Evolutionary conservation across 129 eudicot species (phyloP).

Genomic region (Chrysanthemum seticuspe): DNA sequence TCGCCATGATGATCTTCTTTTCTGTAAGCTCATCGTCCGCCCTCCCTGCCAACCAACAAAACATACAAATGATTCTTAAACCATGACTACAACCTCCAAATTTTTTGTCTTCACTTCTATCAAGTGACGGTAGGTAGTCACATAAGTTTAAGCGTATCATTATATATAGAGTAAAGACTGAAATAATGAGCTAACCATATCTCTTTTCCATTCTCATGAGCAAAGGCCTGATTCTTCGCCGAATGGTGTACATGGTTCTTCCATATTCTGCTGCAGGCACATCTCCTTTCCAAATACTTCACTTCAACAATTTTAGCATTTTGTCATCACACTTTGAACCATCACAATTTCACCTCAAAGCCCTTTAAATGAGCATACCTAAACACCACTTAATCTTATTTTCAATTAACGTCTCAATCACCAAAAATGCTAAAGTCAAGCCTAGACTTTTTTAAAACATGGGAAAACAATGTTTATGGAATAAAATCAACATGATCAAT

Average conservation of each 20-base stretch:
- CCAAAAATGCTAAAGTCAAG: too few species aligned
- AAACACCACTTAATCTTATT: too few species aligned
- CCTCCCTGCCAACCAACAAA: conserved; percentile 52
- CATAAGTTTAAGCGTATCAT: not conserved
- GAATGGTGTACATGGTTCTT: conserved; percentile 91
- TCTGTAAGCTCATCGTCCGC: conserved; percentile 57
- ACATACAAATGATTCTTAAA: not conserved
- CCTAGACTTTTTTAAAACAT: too few species aligned
- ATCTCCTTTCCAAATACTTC: conserved; percentile 93
- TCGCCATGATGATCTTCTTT: conserved; percentile 79
- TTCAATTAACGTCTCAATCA: too few species aligned
- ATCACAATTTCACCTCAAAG: not conserved
- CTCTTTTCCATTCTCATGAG: conserved; percentile 87
- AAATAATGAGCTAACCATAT: conserved; percentile 46
- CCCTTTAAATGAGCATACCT: too few species aligned
- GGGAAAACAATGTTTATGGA: too few species aligned
- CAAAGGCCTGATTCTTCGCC: conserved; percentile 82
- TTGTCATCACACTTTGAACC: conserved; percentile 20
- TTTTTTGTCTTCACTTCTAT: conserved; percentile 3
- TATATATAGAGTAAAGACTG: not conserved
- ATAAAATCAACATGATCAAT: too few species aligned
- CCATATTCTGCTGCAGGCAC: conserved; percentile 99
- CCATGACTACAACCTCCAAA: not conserved
- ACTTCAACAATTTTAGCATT: conserved; percentile 51
- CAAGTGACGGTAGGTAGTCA: not conserved